Evolutionary conservation across 225 moss, liverwort and hornwort species (phyloP).

Genomic region (Asterella californica): DNA sequence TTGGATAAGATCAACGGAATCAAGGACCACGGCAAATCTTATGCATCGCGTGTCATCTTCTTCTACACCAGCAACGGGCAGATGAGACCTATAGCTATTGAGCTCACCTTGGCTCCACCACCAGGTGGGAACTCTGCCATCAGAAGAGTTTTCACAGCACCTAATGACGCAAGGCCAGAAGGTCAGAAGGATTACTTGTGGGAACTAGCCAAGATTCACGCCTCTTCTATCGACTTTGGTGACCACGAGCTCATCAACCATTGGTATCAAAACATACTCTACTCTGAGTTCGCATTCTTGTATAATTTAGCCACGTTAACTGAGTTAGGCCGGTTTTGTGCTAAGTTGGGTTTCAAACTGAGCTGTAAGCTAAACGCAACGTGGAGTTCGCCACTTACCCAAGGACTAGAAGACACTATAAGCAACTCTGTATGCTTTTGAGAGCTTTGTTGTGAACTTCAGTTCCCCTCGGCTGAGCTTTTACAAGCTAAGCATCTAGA

Average conservation of each 20-base stretch:
- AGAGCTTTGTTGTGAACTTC: no score
- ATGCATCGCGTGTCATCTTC: conserved; percentile 41
- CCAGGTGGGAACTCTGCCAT: background rate
- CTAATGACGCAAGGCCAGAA: background rate
- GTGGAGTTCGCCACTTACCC: no score
- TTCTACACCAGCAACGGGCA: conserved; percentile 25
- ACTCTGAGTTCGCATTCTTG: no score
- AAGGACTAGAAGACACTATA: no score
- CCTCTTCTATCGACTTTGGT: conserved; percentile 19
- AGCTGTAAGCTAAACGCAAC: no score
- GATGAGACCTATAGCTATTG: conserved; percentile 42
- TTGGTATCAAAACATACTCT: conserved; percentile 12
- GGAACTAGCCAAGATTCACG: conserved; percentile 40
- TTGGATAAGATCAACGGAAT: conserved; percentile 29
- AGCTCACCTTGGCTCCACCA: conserved; percentile 41
- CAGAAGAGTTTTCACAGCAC: conserved; percentile 31
- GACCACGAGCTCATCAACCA: conserved; percentile 36
- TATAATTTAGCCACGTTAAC: no score
- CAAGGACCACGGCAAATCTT: conserved; percentile 5
- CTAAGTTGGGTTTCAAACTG: no score
- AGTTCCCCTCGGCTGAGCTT: no score
- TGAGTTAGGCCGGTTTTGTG: no score
- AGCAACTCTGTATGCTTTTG: no score
- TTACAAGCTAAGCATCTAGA: no score
- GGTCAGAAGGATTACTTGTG: conserved; percentile 26